Base-by-base conservation (phyloP, 768 basidiomycete species). In the Collybia sp. region DNA sequence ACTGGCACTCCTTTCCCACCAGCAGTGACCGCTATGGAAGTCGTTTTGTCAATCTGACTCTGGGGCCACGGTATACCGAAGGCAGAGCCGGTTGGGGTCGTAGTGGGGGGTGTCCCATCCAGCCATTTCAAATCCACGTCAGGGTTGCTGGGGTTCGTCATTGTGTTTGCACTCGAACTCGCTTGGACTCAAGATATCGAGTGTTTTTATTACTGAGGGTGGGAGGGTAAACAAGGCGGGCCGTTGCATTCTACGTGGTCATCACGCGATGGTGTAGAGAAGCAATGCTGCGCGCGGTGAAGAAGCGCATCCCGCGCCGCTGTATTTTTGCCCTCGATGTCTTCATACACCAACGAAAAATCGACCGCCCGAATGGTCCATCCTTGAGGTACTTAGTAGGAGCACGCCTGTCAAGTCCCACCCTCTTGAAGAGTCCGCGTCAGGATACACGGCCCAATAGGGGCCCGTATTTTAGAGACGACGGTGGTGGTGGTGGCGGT, bases 21-120 rank as follows among this genome's bases (percentile, higher is more conserved):
- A 19, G 53, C 45, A 8, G 43, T 51, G 10, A 60, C 39, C 12
- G 53, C 43, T 44, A 65, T 53, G 34, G 65, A 43, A 1, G 67
- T 70, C 11, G 66, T 68, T 42, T 61, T 64, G 53, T 70, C 67
- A 20, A 68, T 53, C 46, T 66, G 58, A 16, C 67, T 65, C 52
- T 65, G 57, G 15, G 61, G 51, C 67, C 68, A 68, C 16, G 67
- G 67, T 13, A 68, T 48, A 9, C 68, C 67, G 42, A 68, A 68
- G 2, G 66, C 47, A 5, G 65, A 64, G 12, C 68, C 67, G 2
- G 58, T 56, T n/a, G 68, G 65, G 4, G 60, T 56, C 5, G 43
- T 48, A 6, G 46, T 6, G 11, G 67, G 67, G 1, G 65, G 52
- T 18, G 55, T 45, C 5, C 57, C 59, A 47, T 68, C 66, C 8